Evolutionary conservation across 768 basidiomycete genomes (phyloP), one percentile per base, ranked within the genome.

Genomic region (Suillus americanus): DNA sequence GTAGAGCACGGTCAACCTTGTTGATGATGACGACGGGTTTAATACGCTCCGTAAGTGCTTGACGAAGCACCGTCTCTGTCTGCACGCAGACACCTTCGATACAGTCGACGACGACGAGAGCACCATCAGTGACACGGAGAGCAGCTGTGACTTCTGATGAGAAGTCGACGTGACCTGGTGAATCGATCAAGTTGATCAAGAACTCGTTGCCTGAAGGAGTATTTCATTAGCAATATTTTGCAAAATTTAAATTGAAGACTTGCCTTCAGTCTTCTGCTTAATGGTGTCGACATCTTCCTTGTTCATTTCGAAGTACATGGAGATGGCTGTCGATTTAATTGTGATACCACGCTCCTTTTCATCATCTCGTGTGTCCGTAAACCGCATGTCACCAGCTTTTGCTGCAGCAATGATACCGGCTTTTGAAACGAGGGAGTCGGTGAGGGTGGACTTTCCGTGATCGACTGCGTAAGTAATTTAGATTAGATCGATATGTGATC

Each of bases 321-420:
- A 97, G 78, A 99, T 97, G 73, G 96, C 97, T 38, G 97, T 99
- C 53, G 96, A 99, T 83, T 99, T 99, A 82, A 99, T 99, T 61
- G 97, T 99, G 74, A 99, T 99, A 84, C 97, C 97, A 80, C 97
- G 95, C 78, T 99, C 97, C 77, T 97, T 98, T 85, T 99, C 97
- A 76, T 99, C 97, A 12, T 91, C 88, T 83, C 97, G 86, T 65
- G 97, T 99, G 79, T 98, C 95, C 63, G 94, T 99, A 78, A 96
- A 98, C 66, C 97, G 94, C 87, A 93, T 85, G 65, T 97, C 95
- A 76, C 97, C 97, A 65, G 97, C 94, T 78, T 97, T 97, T 74
- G 94, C 82, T 50, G 84, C 81, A 66, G 97, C 97, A 72, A 99
- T 98, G 78, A 99, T 99, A 86, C 97, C 97, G 68, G 97, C 97